These are phyloP conservation scores for Raffaelea arxii DNA, from an alignment of 2,329 filamentous ascomycete genomes.

Conservation along the genomic window DNA sequence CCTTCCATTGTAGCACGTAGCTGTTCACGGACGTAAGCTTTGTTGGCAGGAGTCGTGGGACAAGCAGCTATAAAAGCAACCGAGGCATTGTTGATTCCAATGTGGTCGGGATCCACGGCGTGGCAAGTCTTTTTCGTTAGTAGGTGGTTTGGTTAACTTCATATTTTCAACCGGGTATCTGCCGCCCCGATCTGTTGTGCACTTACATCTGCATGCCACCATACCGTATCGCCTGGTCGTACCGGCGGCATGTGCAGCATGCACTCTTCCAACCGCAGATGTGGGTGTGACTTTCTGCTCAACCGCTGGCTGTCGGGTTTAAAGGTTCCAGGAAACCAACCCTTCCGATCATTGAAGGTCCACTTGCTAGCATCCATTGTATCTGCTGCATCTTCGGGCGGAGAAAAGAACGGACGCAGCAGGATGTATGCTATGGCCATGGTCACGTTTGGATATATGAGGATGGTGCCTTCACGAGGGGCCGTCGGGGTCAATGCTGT, in stretches of 20 bases:
- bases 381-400: constrained; percentile 19
- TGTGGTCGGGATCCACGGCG: constrained; percentile 4
- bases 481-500: constrained; percentile 27
- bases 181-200: background rate
- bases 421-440: constrained; percentile 27
- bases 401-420: constrained; percentile 30
- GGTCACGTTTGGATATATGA: constrained; percentile 28
- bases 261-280: constrained; percentile 26
- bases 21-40: constrained; percentile 1
- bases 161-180: too few species aligned
- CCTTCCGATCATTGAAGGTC: constrained; percentile 19
- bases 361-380: constrained; percentile 26
- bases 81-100: background rate
- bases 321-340: constrained; percentile 28
- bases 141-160: too few species aligned
- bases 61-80: background rate
- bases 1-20: background rate
- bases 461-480: constrained; percentile 24
- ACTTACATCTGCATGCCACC: constrained; percentile 12
- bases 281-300: constrained; percentile 26
- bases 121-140: background rate
- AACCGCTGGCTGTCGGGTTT: constrained; percentile 23
- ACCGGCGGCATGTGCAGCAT: constrained; percentile 27
- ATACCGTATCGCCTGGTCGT: constrained; percentile 24
- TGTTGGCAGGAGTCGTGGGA: background rate